phyloP scores from a whole-genome alignment of 2,329 filamentous ascomycete species.

The Thelonectria blattea region DNA sequence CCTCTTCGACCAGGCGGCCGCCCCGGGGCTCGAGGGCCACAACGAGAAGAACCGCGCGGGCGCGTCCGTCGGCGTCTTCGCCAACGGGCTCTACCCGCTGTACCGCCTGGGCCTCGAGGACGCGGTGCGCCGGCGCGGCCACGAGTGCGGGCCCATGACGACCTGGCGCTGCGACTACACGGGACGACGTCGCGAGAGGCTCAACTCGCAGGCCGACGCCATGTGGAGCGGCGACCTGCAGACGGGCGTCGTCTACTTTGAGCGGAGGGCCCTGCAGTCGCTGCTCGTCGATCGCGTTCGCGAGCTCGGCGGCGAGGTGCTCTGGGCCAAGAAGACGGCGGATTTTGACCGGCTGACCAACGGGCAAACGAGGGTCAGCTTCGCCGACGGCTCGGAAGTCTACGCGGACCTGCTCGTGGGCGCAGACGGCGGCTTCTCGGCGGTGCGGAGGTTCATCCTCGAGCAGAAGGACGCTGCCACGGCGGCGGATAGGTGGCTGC shows the following conservation, averaged over 20 bases:
- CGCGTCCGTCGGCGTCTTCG: constrained; percentile 33
- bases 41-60: constrained; percentile 27
- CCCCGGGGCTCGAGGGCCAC: constrained; percentile 18
- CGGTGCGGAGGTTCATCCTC: constrained; percentile 29
- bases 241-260: constrained; percentile 30
- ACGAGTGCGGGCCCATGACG: constrained; percentile 22
- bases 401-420: constrained; percentile 28
- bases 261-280: constrained; percentile 27
- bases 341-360: constrained; percentile 21
- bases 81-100: constrained; percentile 33
- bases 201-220: constrained; percentile 20
- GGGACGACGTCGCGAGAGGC: constrained; percentile 12
- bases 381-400: constrained; percentile 18
- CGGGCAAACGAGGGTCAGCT: constrained; percentile 13
- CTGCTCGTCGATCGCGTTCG: constrained; percentile 26
- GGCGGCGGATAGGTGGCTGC: constrained; percentile 29
- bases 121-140: constrained; percentile 17
- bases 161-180: constrained; percentile 27
- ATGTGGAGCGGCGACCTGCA: constrained; percentile 31
- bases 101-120: constrained; percentile 27
- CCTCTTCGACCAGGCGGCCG: constrained; percentile 26
- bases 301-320: constrained; percentile 25
- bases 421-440: constrained; percentile 33
- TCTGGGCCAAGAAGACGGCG: constrained; percentile 29
- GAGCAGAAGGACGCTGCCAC: constrained; percentile 21